Percentiles rank a stretch among this genome's conserved stretches.
Evolutionary conservation across 139 green algal genomes (phyloP).

Genomic region (Ostreobium quekettii): DNA sequence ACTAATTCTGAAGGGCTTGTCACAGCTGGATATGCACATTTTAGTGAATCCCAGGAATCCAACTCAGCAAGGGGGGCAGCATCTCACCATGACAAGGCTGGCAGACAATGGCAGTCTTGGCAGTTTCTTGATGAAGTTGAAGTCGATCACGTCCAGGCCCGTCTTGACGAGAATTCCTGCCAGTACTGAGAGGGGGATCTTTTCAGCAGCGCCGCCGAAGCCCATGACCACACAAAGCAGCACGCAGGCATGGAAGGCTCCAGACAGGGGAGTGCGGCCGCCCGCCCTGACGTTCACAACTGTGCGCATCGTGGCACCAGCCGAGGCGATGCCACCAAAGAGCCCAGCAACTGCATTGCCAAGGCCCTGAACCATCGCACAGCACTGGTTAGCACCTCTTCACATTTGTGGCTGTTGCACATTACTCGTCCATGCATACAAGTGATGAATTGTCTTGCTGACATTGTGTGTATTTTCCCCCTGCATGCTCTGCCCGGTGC

Average conservation of each 20-base stretch:
- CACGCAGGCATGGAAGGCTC: slow-evolving; percentile 23
- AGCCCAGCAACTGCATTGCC: slow-evolving; percentile 23
- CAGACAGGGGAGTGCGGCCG: slow-evolving; percentile 20
- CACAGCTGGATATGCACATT: no score
- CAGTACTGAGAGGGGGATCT: slow-evolving; percentile 17
- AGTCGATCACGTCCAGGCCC: slow-evolving; percentile 27
- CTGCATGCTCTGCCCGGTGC: no score
- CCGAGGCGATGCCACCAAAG: slow-evolving; percentile 24
- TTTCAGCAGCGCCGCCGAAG: background rate
- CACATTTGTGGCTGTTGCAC: no score
- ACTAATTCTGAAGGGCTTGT: no score
- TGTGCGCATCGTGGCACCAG: slow-evolving; percentile 28
- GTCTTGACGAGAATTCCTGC: slow-evolving; percentile 27
- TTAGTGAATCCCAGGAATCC: no score
- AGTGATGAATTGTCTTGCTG: no score
- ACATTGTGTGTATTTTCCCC: no score
- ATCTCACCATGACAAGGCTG: slow-evolving; percentile 22
- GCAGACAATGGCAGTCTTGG: slow-evolving; percentile 7
- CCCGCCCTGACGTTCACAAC: slow-evolving; percentile 26
- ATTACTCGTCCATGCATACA: no score
- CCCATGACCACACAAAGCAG: slow-evolving; percentile 17
- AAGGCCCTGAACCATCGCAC: slow-evolving; percentile 16
- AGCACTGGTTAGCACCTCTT: no score
- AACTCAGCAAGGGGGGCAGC: no score
- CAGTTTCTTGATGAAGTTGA: slow-evolving; percentile 16